phyloP scores from a whole-genome alignment of 2,329 filamentous ascomycete genomes.

The Aureobasidium sp. region DNA sequence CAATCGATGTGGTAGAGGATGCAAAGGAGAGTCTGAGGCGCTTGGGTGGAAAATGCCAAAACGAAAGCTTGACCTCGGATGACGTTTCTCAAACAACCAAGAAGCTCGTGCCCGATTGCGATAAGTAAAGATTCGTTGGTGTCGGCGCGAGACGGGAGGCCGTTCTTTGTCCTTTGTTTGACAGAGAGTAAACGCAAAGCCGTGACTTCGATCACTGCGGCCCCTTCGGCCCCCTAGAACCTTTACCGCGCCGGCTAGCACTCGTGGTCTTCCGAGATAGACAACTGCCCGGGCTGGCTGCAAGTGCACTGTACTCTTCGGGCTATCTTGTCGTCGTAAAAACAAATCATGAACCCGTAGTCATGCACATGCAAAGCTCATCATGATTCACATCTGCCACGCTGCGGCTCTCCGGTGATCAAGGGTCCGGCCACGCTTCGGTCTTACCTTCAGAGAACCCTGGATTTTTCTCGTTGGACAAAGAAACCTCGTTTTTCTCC shows the following conservation, averaged over 20 bases:
- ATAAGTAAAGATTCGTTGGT: conserved; percentile 1
- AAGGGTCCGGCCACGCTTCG: conserved; percentile 7
- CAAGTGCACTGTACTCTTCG: background rate
- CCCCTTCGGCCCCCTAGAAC: background rate
- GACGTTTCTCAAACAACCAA: conserved; percentile 11
- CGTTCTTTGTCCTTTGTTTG: background rate
- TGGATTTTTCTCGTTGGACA: conserved; percentile 8
- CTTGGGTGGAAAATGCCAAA: conserved; percentile 9
- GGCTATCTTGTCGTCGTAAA: background rate
- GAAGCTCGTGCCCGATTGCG: conserved; percentile 13
- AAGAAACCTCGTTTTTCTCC: conserved; percentile 1
- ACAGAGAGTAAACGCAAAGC: background rate
- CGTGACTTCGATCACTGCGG: background rate
- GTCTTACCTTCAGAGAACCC: conserved; percentile 1
- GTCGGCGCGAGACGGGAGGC: conserved; percentile 7
- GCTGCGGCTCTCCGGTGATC: conserved; percentile 6
- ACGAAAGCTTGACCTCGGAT: conserved; percentile 8
- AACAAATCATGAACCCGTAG: background rate
- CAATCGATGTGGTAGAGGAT: background rate
- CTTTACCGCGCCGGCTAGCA: background rate
- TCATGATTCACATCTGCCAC: conserved; percentile 2
- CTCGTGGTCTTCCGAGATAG: background rate
- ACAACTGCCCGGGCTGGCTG: background rate
- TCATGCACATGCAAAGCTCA: background rate
- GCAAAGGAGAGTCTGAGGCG: conserved; percentile 3